These are phyloP conservation scores for Aureobasidium sp. DNA, from an alignment of 2,329 filamentous ascomycete species.

Conservation along the genomic window DNA sequence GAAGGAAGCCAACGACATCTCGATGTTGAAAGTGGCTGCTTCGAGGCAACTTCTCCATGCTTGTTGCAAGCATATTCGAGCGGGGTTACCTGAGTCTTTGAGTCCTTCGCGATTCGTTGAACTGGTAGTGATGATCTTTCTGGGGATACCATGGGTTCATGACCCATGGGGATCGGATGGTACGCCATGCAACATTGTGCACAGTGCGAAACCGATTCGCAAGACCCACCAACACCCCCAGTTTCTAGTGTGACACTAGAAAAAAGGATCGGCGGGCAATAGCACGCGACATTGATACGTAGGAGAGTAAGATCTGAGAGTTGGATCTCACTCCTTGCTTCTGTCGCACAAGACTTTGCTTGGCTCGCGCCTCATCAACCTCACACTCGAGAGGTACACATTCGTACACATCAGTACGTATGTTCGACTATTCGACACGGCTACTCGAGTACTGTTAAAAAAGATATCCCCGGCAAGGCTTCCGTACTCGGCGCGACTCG, in stretches of 20 bases:
- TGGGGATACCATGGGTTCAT: not conserved
- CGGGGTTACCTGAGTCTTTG: not conserved
- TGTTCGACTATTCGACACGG: not conserved
- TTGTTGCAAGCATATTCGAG: not conserved
- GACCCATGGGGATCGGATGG: not conserved
- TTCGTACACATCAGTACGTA: not conserved
- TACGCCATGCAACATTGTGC: not conserved
- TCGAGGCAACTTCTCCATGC: not conserved
- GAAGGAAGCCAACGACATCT: not conserved
- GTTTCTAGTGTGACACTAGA: conserved; percentile 11
- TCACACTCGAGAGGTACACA: not conserved
- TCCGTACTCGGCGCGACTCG: conserved; percentile 7
- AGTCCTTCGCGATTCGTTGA: not conserved
- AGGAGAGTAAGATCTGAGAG: not conserved
- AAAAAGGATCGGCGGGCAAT: not conserved
- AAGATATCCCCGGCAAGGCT: not conserved
- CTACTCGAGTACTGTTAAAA: not conserved
- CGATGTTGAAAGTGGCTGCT: not conserved
- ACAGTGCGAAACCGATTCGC: not conserved
- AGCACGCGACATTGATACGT: not conserved
- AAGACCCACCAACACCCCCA: not conserved
- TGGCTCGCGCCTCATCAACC: not conserved
- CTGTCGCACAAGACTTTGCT: not conserved
- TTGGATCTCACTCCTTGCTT: not conserved
- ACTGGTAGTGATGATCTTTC: not conserved